Evolutionary conservation across 1,284 basidiomycete genomes (phyloP).

Genomic region (Athelia sp.): DNA sequence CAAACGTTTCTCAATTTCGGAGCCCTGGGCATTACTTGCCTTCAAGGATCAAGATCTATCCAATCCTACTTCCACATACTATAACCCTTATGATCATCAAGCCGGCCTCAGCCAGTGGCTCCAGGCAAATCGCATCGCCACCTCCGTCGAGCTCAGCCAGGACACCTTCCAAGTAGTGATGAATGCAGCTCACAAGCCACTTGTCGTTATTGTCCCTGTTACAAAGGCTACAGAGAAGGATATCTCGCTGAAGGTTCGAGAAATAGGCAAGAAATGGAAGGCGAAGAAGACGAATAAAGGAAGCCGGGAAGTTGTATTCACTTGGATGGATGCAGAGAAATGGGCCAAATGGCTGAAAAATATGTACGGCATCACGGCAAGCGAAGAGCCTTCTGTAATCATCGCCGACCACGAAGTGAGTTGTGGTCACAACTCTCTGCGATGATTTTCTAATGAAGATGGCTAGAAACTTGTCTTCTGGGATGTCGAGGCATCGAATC

Average conservation of each 20-base stretch:
- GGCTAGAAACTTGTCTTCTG: slow-evolving; percentile 65
- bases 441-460: not conserved
- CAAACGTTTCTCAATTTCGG: slow-evolving; percentile 45
- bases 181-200: slow-evolving; percentile 65
- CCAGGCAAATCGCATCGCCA: slow-evolving; percentile 63
- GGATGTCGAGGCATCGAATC: slow-evolving; percentile 46
- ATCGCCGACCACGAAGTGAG: slow-evolving; percentile 78
- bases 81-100: slow-evolving; percentile 25
- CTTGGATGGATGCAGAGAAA: slow-evolving; percentile 77
- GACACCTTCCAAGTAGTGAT: slow-evolving; percentile 79
- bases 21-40: slow-evolving; percentile 59
- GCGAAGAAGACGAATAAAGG: slow-evolving; percentile 32
- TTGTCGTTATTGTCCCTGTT: slow-evolving; percentile 72
- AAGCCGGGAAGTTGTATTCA: slow-evolving; percentile 71
- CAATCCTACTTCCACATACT: slow-evolving; percentile 34
- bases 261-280: slow-evolving; percentile 66
- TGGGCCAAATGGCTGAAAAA: slow-evolving; percentile 86
- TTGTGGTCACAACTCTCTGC: slow-evolving; percentile 7
- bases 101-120: slow-evolving; percentile 47
- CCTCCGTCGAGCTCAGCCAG: slow-evolving; percentile 63
- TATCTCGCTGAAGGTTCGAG: slow-evolving; percentile 43
- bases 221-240: slow-evolving; percentile 29
- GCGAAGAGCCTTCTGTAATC: slow-evolving; percentile 53
- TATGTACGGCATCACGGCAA: slow-evolving; percentile 67
- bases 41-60: slow-evolving; percentile 66